These are phyloP conservation scores for Chrysophaeum taylorii DNA, from an alignment of 352 stramenopile genomes.

Conservation along the genomic window DNA sequence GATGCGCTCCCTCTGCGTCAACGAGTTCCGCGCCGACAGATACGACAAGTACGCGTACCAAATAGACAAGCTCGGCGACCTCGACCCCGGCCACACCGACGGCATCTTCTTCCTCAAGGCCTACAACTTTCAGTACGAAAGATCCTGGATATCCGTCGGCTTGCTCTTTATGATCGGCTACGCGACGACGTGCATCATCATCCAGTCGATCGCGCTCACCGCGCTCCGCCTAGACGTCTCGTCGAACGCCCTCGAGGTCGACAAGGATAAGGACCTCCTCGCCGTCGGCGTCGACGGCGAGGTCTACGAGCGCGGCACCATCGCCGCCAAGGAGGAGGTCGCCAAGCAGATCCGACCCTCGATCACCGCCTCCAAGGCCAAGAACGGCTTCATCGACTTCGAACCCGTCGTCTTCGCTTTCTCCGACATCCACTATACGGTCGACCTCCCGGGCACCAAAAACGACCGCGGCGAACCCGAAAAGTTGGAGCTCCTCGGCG, in stretches of 20 bases:
- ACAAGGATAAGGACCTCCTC: neutral
- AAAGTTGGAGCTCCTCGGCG: constrained; percentile 62
- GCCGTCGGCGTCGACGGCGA: too few species aligned
- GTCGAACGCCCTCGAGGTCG: neutral
- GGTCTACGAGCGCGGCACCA: neutral
- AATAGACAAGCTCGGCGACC: neutral
- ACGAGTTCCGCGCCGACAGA: constrained; percentile 30
- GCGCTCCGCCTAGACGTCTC: neutral
- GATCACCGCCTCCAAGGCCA: neutral
- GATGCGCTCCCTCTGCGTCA: constrained; percentile 39
- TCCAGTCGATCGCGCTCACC: neutral
- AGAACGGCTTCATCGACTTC: constrained; percentile 45
- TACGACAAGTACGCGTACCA: neutral
- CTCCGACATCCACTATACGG: constrained; percentile 44
- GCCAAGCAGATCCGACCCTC: neutral
- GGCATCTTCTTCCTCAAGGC: neutral
- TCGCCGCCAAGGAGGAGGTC: neutral
- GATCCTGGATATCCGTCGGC: neutral
- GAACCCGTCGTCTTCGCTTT: constrained; percentile 47
- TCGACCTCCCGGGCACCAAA: constrained; percentile 41
- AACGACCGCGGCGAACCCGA: too few species aligned
- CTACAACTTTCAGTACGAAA: neutral
- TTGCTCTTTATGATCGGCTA: neutral
- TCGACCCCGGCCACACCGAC: neutral
- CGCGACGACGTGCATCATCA: too few species aligned